phyloP scores from a whole-genome alignment of 2,329 filamentous ascomycete genomes.

The Xylariomycetidae sp. region DNA sequence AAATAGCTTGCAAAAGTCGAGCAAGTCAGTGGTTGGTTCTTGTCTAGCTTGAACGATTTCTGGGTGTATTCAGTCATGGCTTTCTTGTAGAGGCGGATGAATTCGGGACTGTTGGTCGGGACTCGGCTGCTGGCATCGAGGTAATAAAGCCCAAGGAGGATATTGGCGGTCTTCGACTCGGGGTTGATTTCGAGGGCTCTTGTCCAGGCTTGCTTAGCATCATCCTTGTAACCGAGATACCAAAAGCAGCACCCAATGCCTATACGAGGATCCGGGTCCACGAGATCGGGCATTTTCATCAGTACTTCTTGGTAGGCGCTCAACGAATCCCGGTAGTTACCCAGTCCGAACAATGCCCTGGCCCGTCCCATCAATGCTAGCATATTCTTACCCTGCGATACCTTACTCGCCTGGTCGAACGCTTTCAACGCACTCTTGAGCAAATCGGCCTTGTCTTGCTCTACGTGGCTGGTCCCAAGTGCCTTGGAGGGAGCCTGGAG shows the following conservation, averaged over 20 bases:
- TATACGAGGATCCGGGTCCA: slow-evolving; percentile 91
- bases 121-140: slow-evolving; percentile 82
- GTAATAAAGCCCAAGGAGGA: slow-evolving; percentile 85
- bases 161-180: slow-evolving; percentile 83
- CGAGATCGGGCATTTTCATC: slow-evolving; percentile 77
- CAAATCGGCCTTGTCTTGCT: slow-evolving; percentile 72
- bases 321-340: slow-evolving; percentile 79
- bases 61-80: slow-evolving; percentile 94
- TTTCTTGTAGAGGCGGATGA: slow-evolving; percentile 80
- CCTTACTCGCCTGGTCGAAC: slow-evolving; percentile 88
- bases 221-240: slow-evolving; percentile 91
- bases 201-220: slow-evolving; percentile 88
- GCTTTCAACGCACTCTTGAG: slow-evolving; percentile 83
- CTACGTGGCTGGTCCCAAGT: slow-evolving; percentile 55
- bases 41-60: slow-evolving; percentile 89
- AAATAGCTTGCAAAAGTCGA: slow-evolving; percentile 90
- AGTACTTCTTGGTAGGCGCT: slow-evolving; percentile 83
- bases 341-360: slow-evolving; percentile 78
- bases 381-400: slow-evolving; percentile 82
- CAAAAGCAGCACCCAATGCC: slow-evolving; percentile 96
- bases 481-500: slow-evolving; percentile 70
- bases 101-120: slow-evolving; percentile 77
- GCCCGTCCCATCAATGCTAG: slow-evolving; percentile 89
- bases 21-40: slow-evolving; percentile 83
- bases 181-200: slow-evolving; percentile 75